phyloP scores from a whole-genome alignment of 345 rosid species.

The Ailanthus altissimus region DNA sequence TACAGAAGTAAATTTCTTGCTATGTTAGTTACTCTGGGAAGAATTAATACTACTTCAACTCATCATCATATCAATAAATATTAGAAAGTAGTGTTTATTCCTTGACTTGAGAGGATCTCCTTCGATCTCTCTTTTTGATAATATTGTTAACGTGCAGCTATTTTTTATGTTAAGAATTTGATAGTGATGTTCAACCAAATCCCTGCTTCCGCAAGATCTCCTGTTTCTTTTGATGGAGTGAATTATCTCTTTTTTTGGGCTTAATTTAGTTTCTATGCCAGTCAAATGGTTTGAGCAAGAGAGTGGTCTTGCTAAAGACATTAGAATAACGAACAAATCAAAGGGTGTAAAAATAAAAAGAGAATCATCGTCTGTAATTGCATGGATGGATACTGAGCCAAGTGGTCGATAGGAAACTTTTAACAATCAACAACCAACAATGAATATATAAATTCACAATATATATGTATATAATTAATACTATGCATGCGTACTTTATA shows the following conservation, averaged over 20 bases:
- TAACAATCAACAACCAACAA: conserved; percentile 4
- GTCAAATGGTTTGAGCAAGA: conserved; percentile 7
- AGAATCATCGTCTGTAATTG: background rate
- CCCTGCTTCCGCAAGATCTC: conserved; percentile 5
- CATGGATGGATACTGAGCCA: background rate
- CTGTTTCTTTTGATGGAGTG: background rate
- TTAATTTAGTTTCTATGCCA: background rate
- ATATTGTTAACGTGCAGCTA: background rate
- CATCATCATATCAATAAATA: background rate
- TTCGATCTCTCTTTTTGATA: no score
- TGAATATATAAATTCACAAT: background rate
- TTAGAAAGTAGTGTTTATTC: background rate
- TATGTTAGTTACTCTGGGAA: conserved; percentile 8
- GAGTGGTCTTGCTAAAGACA: conserved; percentile 11
- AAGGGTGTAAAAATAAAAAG: background rate
- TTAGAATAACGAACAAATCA: background rate
- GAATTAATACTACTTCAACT: background rate
- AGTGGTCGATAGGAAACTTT: background rate
- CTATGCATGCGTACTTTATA: background rate
- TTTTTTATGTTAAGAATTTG: background rate
- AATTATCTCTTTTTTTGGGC: background rate
- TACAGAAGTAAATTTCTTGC: background rate
- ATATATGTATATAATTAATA: background rate
- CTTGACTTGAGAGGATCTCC: background rate
- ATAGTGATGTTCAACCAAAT: conserved; percentile 24